Evolutionary conservation across 257 asterid species (phyloP), one percentile per base, ranked within the genome.

Genomic region (Petrea volubilis): DNA sequence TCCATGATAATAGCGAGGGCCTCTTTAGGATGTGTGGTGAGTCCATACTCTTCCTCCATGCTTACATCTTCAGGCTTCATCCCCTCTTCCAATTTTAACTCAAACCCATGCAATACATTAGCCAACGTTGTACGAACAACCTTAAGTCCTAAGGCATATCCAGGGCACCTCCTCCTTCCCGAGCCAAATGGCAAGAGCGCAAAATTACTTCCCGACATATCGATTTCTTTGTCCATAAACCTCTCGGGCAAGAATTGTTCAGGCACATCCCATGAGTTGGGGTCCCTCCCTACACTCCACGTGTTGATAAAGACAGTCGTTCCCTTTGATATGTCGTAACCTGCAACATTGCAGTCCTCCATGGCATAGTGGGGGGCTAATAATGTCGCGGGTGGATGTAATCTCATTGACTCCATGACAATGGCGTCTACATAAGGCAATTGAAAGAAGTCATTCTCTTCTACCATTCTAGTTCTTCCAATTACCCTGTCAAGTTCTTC

Each of bases 391-490:
- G 67, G 40, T 9, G 86, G 86, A 44, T 78, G 86, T 38, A 81
- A 43, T 55, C 86, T 71, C 20, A 78, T 10, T 4, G 83, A 38
- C 33, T 81, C 86, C 72, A 53, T 75, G 77, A 81, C 71, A 24
- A 81, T 63, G 66, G 83, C 74, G 1, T 81, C 81, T 13, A 78
- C 33, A 23, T 81, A 81, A 49, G 81, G 86, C 51, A 81, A 31
- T 43, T 64, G 50, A 4, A 73, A 63, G 44, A 67, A 67, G 56
- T 81, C 86, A 0, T 52, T 50, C 70, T 78, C 86, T 51, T 81
- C 83, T 1, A 81, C 79, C 83, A 83, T 78, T 68, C 81, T 67
- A 13, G 67, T 74, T 47, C 72, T 75, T 40, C 83, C 83, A 18
- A 82, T 75, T 2, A 72, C 78, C 7, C 61, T 72, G 28, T 82